Conservation (phyloP, 257 asterid species). For the Solanum ossicruentum region DNA sequence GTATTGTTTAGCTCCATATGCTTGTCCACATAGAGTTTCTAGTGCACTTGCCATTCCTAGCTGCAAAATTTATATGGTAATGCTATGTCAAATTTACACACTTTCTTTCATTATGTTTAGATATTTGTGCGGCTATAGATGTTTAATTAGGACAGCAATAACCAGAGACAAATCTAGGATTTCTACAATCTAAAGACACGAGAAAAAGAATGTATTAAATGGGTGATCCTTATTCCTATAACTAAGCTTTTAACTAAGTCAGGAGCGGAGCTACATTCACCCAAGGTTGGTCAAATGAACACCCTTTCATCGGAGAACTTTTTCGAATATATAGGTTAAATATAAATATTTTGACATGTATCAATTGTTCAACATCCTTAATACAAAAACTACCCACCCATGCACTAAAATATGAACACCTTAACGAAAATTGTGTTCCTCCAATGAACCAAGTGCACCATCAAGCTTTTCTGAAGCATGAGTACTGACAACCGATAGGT, state of each 20-base stretch:
- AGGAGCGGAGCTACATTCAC: no score
- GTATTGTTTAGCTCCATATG: conserved; percentile 70
- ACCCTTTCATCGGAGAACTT: no score
- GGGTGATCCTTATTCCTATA: neutral
- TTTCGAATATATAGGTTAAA: no score
- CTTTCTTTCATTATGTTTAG: neutral
- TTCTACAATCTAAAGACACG: no score
- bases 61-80: conserved; percentile 17
- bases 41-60: conserved; percentile 74
- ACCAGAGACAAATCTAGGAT: no score
- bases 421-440: no score
- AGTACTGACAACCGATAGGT: neutral
- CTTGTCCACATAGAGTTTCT: conserved; percentile 72
- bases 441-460: neutral
- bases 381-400: no score
- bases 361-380: no score
- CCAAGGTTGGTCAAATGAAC: no score
- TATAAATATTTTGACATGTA: no score
- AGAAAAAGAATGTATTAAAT: no score
- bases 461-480: neutral
- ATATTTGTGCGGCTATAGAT: neutral
- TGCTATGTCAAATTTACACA: neutral
- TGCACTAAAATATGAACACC: no score
- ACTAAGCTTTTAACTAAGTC: neutral
- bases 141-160: neutral